Evolutionary conservation across 352 stramenopile species (phyloP).

Genomic region (Phytophthora pseudosyringae): DNA sequence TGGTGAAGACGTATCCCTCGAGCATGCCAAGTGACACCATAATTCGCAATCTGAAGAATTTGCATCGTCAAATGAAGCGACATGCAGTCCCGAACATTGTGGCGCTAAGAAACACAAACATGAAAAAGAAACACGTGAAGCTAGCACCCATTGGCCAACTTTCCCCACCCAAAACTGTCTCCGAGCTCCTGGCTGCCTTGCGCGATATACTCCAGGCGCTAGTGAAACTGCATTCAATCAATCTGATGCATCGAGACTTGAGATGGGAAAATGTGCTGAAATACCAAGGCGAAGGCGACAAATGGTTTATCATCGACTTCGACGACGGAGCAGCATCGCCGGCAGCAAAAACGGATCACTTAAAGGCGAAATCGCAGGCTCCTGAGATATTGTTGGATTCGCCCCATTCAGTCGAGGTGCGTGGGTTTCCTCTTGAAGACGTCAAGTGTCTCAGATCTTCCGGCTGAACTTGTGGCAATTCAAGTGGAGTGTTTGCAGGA

Average conservation of each 20-base stretch:
- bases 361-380: constrained; percentile 23
- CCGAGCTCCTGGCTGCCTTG: constrained; percentile 16
- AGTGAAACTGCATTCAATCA: constrained; percentile 21
- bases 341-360: constrained; percentile 5
- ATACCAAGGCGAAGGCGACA: constrained; percentile 9
- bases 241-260: constrained; percentile 28
- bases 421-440: constrained; percentile 16
- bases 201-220: constrained; percentile 23
- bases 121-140: constrained; percentile 15
- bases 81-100: constrained; percentile 21
- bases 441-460: not conserved
- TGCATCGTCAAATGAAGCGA: constrained; percentile 19
- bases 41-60: constrained; percentile 13
- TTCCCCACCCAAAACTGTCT: constrained; percentile 4
- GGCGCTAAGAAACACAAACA: constrained; percentile 11
- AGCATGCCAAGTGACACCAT: constrained; percentile 15
- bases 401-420: constrained; percentile 14
- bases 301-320: constrained; percentile 27
- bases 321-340: constrained; percentile 13
- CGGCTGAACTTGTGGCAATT: constrained; percentile 7
- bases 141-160: constrained; percentile 15
- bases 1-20: constrained; percentile 19
- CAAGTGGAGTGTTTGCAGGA: constrained; percentile 16
- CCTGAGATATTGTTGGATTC: constrained; percentile 11
- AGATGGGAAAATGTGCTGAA: constrained; percentile 28